A percentile compares a stretch with the other conserved stretches of the same genome.
Evolutionary conservation across 306 rosid species (phyloP).

Genomic region (Cucurbita moschata): DNA sequence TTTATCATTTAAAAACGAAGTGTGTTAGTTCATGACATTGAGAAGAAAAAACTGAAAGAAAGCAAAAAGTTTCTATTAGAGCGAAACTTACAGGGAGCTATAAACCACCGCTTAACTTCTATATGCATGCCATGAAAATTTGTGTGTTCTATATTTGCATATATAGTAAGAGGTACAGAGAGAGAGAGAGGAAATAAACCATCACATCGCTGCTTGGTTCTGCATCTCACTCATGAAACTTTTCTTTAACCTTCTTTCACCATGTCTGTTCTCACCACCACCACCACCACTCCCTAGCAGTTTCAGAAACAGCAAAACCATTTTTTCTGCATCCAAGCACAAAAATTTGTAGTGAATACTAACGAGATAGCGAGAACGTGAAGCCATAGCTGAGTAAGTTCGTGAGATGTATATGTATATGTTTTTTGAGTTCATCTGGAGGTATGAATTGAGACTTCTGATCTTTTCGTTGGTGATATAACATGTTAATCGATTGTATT

Average conservation of each 20-base stretch:
- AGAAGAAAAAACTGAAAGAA: background rate
- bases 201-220: background rate
- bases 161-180: background rate
- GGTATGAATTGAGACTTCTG: no score
- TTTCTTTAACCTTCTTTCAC: background rate
- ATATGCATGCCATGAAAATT: background rate
- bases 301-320: conserved; percentile 29
- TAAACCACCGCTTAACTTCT: background rate
- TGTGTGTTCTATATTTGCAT: background rate
- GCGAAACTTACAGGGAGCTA: background rate
- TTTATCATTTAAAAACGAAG: background rate
- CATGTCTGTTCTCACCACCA: background rate
- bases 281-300: background rate
- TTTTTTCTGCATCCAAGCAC: conserved; percentile 12
- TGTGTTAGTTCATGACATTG: background rate
- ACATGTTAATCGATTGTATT: no score
- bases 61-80: conserved; percentile 6
- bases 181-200: background rate
- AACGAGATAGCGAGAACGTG: background rate
- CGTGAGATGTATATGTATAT: no score
- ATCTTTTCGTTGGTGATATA: no score
- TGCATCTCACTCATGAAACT: background rate
- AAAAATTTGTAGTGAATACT: background rate
- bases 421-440: no score
- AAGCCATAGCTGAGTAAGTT: background rate